Percentiles rank a stretch among this genome's conserved stretches.
These are phyloP conservation scores for Rhypophila decipiens DNA, from an alignment of 495 filamentous ascomycete species.

Conservation along the genomic window DNA sequence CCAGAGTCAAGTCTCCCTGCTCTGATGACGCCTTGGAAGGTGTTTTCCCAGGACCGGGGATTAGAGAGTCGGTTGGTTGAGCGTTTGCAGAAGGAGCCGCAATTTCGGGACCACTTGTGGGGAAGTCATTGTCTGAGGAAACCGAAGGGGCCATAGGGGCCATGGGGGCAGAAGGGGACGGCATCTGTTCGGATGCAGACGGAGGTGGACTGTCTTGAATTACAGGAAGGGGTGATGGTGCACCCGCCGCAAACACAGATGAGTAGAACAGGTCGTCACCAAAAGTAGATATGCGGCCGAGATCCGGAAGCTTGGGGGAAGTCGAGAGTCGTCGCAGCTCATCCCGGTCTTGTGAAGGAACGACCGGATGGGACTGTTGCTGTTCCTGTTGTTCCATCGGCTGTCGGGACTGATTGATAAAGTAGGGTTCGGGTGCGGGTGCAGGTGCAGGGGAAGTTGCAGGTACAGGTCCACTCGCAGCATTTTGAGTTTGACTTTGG, in stretches of 20 bases:
- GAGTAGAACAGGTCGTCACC: constrained; percentile 41
- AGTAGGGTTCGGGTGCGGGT: not conserved
- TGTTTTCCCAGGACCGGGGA: no score
- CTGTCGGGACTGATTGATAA: not conserved
- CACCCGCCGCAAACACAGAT: constrained; percentile 7
- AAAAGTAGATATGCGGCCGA: constrained; percentile 61
- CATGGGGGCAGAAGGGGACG: no score
- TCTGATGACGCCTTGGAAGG: no score
- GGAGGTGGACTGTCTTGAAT: constrained; percentile 1
- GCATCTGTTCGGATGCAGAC: no score
- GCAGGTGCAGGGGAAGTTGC: not conserved
- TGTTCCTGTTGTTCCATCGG: not conserved
- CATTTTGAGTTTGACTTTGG: no score
- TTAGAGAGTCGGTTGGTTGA: no score
- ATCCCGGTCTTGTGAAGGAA: constrained; percentile 35
- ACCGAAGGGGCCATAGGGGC: no score
- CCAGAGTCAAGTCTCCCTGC: no score
- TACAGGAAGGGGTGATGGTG: constrained; percentile 3
- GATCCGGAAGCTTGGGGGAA: constrained; percentile 55
- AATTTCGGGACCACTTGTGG: no score
- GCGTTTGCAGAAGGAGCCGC: no score
- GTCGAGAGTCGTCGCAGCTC: constrained; percentile 30
- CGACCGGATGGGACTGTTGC: not conserved
- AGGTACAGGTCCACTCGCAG: not conserved
- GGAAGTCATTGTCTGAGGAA: no score